These are phyloP conservation scores for Coemansia sp. DNA, from an alignment of 192 early-diverging fungal genomes.

Conservation along the genomic window DNA sequence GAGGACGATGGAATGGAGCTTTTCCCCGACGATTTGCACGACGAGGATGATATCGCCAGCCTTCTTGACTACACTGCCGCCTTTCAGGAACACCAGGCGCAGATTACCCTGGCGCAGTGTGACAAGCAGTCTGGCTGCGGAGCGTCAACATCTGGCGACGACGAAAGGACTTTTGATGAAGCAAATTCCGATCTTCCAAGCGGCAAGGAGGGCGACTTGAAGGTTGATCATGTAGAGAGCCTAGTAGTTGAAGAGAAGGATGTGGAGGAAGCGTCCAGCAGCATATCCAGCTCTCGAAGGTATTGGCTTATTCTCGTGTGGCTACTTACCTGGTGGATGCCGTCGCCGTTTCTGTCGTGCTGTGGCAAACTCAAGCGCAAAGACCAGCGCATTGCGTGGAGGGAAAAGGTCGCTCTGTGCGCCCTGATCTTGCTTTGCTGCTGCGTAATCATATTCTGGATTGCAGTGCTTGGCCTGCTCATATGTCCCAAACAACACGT, in stretches of 20 bases:
- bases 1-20: slow-evolving; percentile 47
- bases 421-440: slow-evolving; percentile 77
- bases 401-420: slow-evolving; percentile 94
- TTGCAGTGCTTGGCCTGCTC: slow-evolving; percentile 70
- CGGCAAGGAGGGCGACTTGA: slow-evolving; percentile 44
- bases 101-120: slow-evolving; percentile 19
- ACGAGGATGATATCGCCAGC: slow-evolving; percentile 46
- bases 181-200: slow-evolving; percentile 17
- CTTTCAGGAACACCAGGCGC: slow-evolving; percentile 43
- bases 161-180: slow-evolving; percentile 50
- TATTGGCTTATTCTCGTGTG: slow-evolving; percentile 88
- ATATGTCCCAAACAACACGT: slow-evolving; percentile 75
- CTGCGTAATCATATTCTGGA: slow-evolving; percentile 79
- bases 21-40: slow-evolving; percentile 39
- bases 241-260: slow-evolving; percentile 55
- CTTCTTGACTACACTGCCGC: slow-evolving; percentile 48
- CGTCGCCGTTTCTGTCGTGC: slow-evolving; percentile 65
- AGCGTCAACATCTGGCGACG: slow-evolving; percentile 28
- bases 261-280: slow-evolving; percentile 54
- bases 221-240: slow-evolving; percentile 33
- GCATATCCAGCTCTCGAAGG: slow-evolving; percentile 36
- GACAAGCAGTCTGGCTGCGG: slow-evolving; percentile 14
- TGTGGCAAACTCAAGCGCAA: slow-evolving; percentile 75
- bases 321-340: slow-evolving; percentile 74
- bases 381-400: slow-evolving; percentile 90